A percentile compares a stretch with the other conserved stretches of the same genome.
Conservation (phyloP, 768 basidiomycete species). For the Daedaleopsis nitida region DNA sequence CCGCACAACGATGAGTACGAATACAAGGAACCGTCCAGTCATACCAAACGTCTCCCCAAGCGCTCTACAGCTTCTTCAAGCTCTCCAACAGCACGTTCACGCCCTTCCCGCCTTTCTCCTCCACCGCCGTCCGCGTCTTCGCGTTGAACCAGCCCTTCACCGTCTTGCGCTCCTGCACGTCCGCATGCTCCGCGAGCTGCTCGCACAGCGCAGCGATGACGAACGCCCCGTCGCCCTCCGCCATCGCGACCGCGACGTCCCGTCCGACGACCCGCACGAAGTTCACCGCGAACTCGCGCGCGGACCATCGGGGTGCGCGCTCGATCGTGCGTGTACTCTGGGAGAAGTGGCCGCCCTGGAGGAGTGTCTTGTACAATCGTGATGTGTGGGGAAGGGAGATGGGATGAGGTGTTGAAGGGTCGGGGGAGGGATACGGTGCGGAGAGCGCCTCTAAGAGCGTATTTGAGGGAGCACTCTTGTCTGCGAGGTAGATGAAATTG, state of each 20-base stretch:
- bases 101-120: conserved; percentile 65
- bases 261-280: conserved; percentile 59
- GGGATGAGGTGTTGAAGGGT: conserved; percentile 54
- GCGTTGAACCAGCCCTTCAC: conserved; percentile 62
- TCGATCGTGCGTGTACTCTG: conserved; percentile 58
- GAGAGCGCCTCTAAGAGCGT: conserved; percentile 62
- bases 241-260: conserved; percentile 56
- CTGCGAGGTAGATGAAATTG: conserved; percentile 38
- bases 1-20: not conserved
- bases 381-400: conserved; percentile 84
- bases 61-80: conserved; percentile 34
- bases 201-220: conserved; percentile 75
- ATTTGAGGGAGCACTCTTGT: conserved; percentile 65
- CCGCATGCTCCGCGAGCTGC: conserved; percentile 30
- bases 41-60: no score
- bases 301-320: conserved; percentile 54
- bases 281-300: conserved; percentile 55
- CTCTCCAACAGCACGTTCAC: conserved; percentile 69
- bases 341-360: conserved; percentile 90
- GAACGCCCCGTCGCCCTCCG: conserved; percentile 66
- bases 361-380: conserved; percentile 83
- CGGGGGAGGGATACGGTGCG: conserved; percentile 56
- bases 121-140: conserved; percentile 48
- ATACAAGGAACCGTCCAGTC: not conserved
- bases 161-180: conserved; percentile 42